phyloP scores from a whole-genome alignment of 345 rosid genomes.

The Eucalyptus regnans region DNA sequence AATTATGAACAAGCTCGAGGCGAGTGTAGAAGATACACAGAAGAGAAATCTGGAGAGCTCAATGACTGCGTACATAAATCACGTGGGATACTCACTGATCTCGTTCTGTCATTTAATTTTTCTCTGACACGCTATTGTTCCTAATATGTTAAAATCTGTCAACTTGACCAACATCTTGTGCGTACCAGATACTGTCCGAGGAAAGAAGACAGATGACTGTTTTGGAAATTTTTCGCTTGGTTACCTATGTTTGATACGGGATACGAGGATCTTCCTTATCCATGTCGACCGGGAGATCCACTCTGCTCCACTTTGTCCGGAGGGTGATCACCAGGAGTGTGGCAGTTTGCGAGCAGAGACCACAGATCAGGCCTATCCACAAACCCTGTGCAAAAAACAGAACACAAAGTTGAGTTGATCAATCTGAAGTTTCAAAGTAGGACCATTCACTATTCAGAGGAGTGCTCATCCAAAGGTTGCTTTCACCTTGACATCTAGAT shows the following conservation, averaged over 20 bases:
- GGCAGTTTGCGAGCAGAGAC: conserved; percentile 30
- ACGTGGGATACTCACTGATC: not conserved
- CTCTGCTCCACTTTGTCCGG: conserved; percentile 35
- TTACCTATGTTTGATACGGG: no score
- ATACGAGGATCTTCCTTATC: not conserved
- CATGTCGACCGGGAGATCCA: not conserved
- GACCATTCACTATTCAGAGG: no score
- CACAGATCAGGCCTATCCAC: conserved; percentile 77
- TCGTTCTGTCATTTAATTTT: not conserved
- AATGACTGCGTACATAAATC: not conserved
- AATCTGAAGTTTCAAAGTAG: not conserved
- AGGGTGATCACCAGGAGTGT: conserved; percentile 35
- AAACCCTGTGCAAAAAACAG: conserved; percentile 39
- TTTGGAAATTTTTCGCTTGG: no score
- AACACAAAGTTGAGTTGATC: not conserved
- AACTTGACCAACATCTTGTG: not conserved
- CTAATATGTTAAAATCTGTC: not conserved
- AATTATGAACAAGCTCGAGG: not conserved
- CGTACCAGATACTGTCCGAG: not conserved
- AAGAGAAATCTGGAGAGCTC: not conserved
- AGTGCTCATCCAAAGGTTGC: not conserved
- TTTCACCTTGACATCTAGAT: conserved; percentile 37
- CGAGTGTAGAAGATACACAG: not conserved
- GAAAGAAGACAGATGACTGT: no score
- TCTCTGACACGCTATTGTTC: not conserved